A percentile compares a stretch with the other conserved stretches of the same genome.
Evolutionary conservation across 2,329 filamentous ascomycete species (phyloP).

Genomic region (Epichloe uncinata): DNA sequence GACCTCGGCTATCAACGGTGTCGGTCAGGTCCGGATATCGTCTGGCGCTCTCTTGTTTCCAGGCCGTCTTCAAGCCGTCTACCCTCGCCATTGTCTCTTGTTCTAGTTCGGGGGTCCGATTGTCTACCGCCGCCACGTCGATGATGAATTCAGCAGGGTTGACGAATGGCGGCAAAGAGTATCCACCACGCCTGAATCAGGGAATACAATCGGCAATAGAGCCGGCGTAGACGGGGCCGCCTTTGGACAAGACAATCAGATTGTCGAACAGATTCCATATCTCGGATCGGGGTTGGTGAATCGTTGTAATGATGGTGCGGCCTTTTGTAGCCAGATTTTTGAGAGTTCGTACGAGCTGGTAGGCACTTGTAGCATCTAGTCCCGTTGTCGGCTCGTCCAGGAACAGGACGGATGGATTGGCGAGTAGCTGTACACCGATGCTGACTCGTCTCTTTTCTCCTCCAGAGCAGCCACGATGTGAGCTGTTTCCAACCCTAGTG

Average conservation of each 20-base stretch:
- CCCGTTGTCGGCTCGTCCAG: constrained; percentile 71
- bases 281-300: constrained; percentile 66
- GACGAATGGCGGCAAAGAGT: constrained; percentile 54
- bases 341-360: constrained; percentile 56
- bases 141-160: constrained; percentile 69
- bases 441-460: constrained; percentile 67
- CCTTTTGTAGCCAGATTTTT: constrained; percentile 55
- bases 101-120: constrained; percentile 53
- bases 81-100: constrained; percentile 45
- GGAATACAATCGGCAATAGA: constrained; percentile 40
- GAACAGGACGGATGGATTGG: constrained; percentile 65
- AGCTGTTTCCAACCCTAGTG: constrained; percentile 57
- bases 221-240: constrained; percentile 56
- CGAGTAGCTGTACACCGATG: constrained; percentile 66
- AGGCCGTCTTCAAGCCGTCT: constrained; percentile 44
- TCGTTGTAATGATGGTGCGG: constrained; percentile 58
- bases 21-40: constrained; percentile 13
- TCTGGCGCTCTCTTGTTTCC: constrained; percentile 31
- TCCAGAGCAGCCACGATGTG: constrained; percentile 63
- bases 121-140: constrained; percentile 62
- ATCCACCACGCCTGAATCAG: constrained; percentile 50
- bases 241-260: constrained; percentile 53
- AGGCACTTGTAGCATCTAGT: constrained; percentile 64
- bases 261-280: constrained; percentile 70
- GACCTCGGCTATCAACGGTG: constrained; percentile 1